Evolutionary conservation across 2,329 filamentous ascomycete species (phyloP).

Genomic region (Bipolaris sorokiniana): DNA sequence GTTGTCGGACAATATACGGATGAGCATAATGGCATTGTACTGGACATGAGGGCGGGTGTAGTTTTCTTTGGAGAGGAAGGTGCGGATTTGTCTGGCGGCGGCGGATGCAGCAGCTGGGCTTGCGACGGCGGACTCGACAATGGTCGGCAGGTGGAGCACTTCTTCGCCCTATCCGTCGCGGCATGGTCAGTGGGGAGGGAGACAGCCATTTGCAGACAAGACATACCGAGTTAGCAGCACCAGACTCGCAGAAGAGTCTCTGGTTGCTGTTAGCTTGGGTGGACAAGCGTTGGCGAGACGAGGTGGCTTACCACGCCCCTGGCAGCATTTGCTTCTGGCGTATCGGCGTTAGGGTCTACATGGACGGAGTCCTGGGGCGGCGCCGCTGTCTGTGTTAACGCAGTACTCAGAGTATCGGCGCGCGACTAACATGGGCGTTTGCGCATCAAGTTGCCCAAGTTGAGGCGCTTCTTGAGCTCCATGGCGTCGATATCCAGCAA

Average conservation of each 20-base stretch:
- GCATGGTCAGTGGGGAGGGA: constrained; percentile 18
- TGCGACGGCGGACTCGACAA: constrained; percentile 94
- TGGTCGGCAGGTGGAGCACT: constrained; percentile 87
- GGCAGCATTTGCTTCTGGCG: constrained; percentile 70
- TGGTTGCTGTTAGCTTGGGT: constrained; percentile 46
- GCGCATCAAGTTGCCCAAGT: constrained; percentile 46
- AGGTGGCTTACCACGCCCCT: constrained; percentile 67
- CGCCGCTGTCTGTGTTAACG: constrained; percentile 22
- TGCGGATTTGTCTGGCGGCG: constrained; percentile 80
- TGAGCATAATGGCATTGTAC: constrained; percentile 95
- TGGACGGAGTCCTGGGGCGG: constrained; percentile 36
- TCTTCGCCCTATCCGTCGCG: constrained; percentile 72
- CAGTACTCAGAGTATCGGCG: neutral
- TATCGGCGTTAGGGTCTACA: constrained; percentile 54
- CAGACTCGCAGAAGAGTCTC: constrained; percentile 83
- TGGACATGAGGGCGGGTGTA: constrained; percentile 71
- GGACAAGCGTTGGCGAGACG: constrained; percentile 3
- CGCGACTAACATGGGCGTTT: constrained; percentile 35
- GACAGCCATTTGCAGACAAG: neutral
- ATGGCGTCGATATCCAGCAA: constrained; percentile 29
- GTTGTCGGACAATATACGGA: constrained; percentile 90
- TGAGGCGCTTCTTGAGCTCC: constrained; percentile 50
- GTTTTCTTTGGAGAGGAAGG: constrained; percentile 78
- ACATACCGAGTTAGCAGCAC: constrained; percentile 58
- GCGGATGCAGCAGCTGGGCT: constrained; percentile 84